Percentiles rank a stretch among this genome's conserved stretches.
These are phyloP conservation scores for Suillus occidentalis DNA, from an alignment of 768 basidiomycete species.

Conservation along the genomic window DNA sequence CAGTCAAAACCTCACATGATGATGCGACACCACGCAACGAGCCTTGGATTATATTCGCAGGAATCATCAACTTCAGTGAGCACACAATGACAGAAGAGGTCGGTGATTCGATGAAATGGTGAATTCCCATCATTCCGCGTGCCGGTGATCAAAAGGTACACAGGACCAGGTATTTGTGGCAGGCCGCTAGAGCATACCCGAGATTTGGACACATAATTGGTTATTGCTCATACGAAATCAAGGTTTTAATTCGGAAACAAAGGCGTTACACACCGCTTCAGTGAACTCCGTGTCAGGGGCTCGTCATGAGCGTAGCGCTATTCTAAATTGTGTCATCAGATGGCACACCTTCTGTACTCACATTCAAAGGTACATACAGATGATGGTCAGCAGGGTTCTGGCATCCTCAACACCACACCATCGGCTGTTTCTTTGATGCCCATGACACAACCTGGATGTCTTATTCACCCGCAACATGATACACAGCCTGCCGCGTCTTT, in stretches of 20 bases:
- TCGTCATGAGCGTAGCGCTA: conserved; percentile 97
- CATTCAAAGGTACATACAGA: conserved; percentile 92
- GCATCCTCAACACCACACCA: conserved; percentile 92
- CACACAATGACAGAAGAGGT: conserved; percentile 77
- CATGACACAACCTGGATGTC: conserved; percentile 79
- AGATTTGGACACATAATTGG: conserved; percentile 87
- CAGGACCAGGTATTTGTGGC: conserved; percentile 87
- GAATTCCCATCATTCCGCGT: background rate
- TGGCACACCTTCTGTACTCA: conserved; percentile 92
- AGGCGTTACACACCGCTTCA: conserved; percentile 36
- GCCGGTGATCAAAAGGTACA: conserved; percentile 57
- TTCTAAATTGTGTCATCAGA: conserved; percentile 93
- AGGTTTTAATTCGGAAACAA: conserved; percentile 56
- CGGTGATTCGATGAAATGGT: conserved; percentile 18
- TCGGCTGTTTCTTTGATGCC: conserved; percentile 98
- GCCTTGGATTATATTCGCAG: conserved; percentile 94
- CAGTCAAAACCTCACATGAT: conserved; percentile 93
- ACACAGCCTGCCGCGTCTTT: conserved; percentile 49
- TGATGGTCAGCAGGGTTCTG: conserved; percentile 93
- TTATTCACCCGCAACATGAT: conserved; percentile 64
- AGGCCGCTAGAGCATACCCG: conserved; percentile 96
- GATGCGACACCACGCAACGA: conserved; percentile 83
- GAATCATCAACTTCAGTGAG: conserved; percentile 57
- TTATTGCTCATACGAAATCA: conserved; percentile 57
- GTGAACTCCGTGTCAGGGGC: conserved; percentile 98